Percentiles rank a stretch among this genome's conserved stretches.
Evolutionary conservation across 352 stramenopile genomes (phyloP).

Genomic region (Globisporangium yorkense): DNA sequence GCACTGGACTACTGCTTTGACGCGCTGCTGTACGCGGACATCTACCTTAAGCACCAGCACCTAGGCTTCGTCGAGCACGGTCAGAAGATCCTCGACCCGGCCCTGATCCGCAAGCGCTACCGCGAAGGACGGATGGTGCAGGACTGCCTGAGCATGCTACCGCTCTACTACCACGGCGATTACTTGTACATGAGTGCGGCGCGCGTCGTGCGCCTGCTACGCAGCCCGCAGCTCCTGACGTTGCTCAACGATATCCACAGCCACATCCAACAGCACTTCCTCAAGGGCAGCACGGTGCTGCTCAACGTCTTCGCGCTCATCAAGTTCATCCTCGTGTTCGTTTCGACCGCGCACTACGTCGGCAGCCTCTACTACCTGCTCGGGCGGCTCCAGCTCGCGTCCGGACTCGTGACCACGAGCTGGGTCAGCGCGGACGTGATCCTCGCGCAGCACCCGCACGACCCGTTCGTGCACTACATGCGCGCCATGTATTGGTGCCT

Average conservation of each 20-base stretch:
- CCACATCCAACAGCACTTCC: slow-evolving; percentile 44
- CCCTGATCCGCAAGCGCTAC: slow-evolving; percentile 30
- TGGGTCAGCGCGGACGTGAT: slow-evolving; percentile 59
- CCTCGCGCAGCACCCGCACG: slow-evolving; percentile 42
- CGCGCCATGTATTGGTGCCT: slow-evolving; percentile 77
- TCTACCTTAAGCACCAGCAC: slow-evolving; percentile 33
- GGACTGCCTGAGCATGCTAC: slow-evolving; percentile 43
- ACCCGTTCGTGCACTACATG: slow-evolving; percentile 54
- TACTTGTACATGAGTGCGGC: slow-evolving; percentile 29
- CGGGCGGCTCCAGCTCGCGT: slow-evolving; percentile 32
- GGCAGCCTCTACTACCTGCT: slow-evolving; percentile 46
- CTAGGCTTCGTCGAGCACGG: slow-evolving; percentile 37
- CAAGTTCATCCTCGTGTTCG: slow-evolving; percentile 56
- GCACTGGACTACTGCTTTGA: slow-evolving; percentile 33
- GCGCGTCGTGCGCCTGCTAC: slow-evolving; percentile 36
- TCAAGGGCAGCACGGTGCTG: slow-evolving; percentile 32
- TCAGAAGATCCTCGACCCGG: slow-evolving; percentile 31
- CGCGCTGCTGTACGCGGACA: slow-evolving; percentile 27
- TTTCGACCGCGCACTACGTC: slow-evolving; percentile 49
- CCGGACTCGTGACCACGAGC: slow-evolving; percentile 24
- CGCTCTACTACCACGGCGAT: slow-evolving; percentile 31
- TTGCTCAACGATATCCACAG: slow-evolving; percentile 36
- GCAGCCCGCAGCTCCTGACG: slow-evolving; percentile 32
- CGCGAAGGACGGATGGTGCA: slow-evolving; percentile 18
- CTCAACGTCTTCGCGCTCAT: slow-evolving; percentile 41